phyloP scores from a whole-genome alignment of 352 stramenopile species.

The Plasmopara viticola region DNA sequence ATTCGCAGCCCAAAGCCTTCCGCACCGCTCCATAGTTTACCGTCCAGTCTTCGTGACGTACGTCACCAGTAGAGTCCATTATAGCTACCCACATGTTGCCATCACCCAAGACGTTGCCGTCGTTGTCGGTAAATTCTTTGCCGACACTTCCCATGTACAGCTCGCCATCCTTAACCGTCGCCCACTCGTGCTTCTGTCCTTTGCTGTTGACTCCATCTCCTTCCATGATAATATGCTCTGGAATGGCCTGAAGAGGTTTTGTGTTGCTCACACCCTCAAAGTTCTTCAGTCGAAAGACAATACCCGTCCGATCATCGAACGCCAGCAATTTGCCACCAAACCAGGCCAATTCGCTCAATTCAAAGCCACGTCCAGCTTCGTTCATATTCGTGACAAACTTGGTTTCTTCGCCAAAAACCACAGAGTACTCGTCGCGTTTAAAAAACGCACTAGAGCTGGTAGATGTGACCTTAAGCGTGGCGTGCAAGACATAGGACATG shows the following conservation, averaged over 20 bases:
- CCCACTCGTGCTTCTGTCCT: conserved; percentile 99
- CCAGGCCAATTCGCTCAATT: conserved; percentile 91
- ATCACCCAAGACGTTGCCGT: conserved; percentile 90
- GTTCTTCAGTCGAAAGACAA: conserved; percentile 96
- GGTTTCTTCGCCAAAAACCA: conserved; percentile 59
- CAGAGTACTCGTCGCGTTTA: conserved; percentile 44
- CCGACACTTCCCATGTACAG: conserved; percentile 96
- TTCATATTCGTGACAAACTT: conserved; percentile 85
- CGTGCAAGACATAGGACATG: conserved; percentile 88
- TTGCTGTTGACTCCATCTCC: conserved; percentile 94
- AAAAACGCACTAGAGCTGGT: conserved; percentile 26
- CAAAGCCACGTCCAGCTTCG: conserved; percentile 93
- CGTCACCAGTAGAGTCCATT: conserved; percentile 77
- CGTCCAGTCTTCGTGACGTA: conserved; percentile 92
- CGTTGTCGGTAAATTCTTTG: conserved; percentile 91
- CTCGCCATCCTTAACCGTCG: conserved; percentile 96
- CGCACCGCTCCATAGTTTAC: conserved; percentile 91
- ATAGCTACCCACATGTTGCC: conserved; percentile 97
- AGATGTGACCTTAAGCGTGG: conserved; percentile 69
- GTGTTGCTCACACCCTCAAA: conserved; percentile 42
- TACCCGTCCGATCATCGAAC: conserved; percentile 97
- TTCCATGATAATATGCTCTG: conserved; percentile 95
- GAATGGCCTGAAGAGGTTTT: conserved; percentile 83
- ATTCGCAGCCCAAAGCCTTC: conserved; percentile 81
- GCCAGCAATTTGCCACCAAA: conserved; percentile 88